Conservation (phyloP, 192 early-diverging fungal genomes). For the Coemansia sp. region DNA sequence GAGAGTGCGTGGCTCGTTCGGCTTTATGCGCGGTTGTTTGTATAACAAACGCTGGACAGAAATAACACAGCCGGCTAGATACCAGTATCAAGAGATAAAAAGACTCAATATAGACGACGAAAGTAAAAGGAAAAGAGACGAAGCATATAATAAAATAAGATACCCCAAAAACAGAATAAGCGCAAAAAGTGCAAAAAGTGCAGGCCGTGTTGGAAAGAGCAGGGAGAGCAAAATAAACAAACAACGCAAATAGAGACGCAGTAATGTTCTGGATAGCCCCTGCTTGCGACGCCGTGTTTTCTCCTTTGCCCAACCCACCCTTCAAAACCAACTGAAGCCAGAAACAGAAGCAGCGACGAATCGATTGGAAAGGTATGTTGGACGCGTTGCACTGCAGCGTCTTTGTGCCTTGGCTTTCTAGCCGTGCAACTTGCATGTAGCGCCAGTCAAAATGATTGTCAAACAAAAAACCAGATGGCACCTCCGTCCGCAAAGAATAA, state of each 20-base stretch:
- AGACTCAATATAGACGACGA: constrained; percentile 4
- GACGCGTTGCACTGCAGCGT: no score
- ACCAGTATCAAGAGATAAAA: constrained; percentile 1
- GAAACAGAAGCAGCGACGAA: no score
- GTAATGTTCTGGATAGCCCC: no score
- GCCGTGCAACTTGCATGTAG: no score
- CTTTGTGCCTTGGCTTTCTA: no score
- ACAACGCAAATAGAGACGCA: background rate
- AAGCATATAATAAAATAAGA: background rate
- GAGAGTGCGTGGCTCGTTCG: background rate
- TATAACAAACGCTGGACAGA: background rate
- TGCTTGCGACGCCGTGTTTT: no score
- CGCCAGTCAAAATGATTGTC: background rate
- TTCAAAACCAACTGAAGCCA: no score
- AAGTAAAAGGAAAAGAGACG: background rate
- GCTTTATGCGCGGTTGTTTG: background rate
- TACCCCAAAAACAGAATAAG: background rate
- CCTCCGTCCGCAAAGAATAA: background rate
- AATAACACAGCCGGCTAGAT: background rate
- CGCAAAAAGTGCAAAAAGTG: background rate
- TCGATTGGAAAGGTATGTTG: no score
- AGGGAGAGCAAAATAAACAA: background rate
- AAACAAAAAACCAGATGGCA: background rate
- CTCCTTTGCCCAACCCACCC: no score
- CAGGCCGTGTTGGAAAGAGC: background rate